A percentile compares a stretch with the other conserved stretches of the same genome.
phyloP scores from a whole-genome alignment of 1,284 basidiomycete species.

The Puccinia polysora region DNA sequence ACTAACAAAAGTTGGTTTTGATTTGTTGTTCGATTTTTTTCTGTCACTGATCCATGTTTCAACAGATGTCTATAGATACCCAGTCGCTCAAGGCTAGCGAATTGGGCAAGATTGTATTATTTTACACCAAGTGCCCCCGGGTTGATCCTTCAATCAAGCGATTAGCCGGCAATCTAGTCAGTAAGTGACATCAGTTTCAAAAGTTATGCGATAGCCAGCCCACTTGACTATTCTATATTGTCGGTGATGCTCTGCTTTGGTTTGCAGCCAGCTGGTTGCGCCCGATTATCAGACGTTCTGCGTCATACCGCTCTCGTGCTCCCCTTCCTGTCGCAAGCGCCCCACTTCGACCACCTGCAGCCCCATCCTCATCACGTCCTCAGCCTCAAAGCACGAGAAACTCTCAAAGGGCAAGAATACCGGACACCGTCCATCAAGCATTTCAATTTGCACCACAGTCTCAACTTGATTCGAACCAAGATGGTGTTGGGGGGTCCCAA shows the following conservation, averaged over 20 bases:
- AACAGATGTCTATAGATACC: constrained; percentile 80
- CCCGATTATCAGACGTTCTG: constrained; percentile 84
- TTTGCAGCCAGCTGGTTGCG: constrained; percentile 62
- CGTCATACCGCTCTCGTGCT: constrained; percentile 69
- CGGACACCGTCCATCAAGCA: constrained; percentile 34
- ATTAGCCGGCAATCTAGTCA: constrained; percentile 78
- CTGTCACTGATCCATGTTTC: not conserved
- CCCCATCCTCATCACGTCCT: not conserved
- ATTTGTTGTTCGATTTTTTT: not conserved
- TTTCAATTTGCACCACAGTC: constrained; percentile 22
- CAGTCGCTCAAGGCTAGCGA: constrained; percentile 84
- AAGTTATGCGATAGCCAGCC: not conserved
- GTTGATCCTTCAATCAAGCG: constrained; percentile 75
- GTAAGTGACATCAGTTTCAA: constrained; percentile 58
- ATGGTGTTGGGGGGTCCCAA: constrained; percentile 7
- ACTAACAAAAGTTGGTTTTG: constrained; percentile 60
- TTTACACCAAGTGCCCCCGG: constrained; percentile 90
- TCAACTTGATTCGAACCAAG: not conserved
- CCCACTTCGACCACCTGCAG: not conserved
- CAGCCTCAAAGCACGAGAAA: not conserved
- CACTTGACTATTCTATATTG: not conserved
- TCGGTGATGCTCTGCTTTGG: constrained; percentile 68
- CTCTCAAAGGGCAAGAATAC: constrained; percentile 25
- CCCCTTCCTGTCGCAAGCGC: not conserved
- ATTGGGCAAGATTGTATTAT: constrained; percentile 84